A percentile compares a stretch with the other conserved stretches of the same genome.
phyloP scores from a whole-genome alignment of 2,329 filamentous ascomycete species.

The Ceratocystiopsis minuta region DNA sequence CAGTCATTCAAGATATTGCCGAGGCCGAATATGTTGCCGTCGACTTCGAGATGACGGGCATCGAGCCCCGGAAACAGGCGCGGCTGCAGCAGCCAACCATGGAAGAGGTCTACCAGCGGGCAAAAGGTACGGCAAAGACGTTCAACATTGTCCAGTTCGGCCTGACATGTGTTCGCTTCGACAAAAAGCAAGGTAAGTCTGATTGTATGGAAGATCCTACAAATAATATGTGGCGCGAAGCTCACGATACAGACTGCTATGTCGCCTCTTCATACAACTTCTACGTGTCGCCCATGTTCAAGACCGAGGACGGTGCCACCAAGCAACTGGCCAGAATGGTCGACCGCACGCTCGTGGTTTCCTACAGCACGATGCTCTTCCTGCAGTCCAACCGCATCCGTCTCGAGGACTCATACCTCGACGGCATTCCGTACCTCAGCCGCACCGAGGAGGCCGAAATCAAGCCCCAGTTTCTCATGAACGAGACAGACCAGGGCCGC shows the following conservation, averaged over 20 bases:
- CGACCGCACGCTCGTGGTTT: constrained; percentile 14
- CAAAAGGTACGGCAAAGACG: constrained; percentile 13
- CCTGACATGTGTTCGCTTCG: constrained; percentile 15
- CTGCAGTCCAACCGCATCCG: constrained; percentile 13
- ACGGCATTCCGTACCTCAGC: constrained; percentile 18
- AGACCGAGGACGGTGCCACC: constrained; percentile 1
- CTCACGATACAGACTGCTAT: too few species aligned
- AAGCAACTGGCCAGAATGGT: constrained; percentile 9
- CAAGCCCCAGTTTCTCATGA: not conserved
- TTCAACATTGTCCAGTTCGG: constrained; percentile 20
- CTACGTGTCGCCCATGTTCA: constrained; percentile 15
- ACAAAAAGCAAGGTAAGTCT: constrained; percentile 3
- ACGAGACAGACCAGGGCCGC: not conserved
- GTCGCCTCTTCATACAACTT: constrained; percentile 14
- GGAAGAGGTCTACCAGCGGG: constrained; percentile 12
- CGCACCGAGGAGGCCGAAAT: constrained; percentile 8
- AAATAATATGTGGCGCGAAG: too few species aligned
- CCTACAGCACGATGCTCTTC: constrained; percentile 14
- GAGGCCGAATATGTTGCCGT: constrained; percentile 16
- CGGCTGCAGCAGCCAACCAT: constrained; percentile 1
- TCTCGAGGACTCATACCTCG: constrained; percentile 11
- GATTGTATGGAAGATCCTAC: not conserved
- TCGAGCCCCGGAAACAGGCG: constrained; percentile 4
- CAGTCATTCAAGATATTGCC: constrained; percentile 14
- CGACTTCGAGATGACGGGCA: constrained; percentile 22